phyloP scores from a whole-genome alignment of 148 eudicot genomes.

The Selenicereus undatus region DNA sequence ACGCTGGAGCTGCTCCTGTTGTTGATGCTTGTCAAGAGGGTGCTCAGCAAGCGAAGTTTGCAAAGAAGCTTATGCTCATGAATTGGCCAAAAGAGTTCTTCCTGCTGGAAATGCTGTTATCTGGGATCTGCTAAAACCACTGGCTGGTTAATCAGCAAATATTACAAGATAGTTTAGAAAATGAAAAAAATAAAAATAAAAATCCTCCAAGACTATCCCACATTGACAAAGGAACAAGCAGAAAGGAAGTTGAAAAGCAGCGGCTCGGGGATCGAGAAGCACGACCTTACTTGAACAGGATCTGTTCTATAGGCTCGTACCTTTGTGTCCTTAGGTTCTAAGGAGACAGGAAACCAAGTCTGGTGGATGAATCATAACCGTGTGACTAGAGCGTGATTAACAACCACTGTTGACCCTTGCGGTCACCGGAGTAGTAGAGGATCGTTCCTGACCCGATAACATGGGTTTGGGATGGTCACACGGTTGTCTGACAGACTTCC shows the following conservation, averaged over 20 bases:
- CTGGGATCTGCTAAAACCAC: not conserved
- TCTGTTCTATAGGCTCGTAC: not conserved
- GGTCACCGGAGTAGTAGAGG: not conserved
- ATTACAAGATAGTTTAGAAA: too few relatives aligned
- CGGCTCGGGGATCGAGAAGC: not conserved
- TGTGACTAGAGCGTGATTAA: not conserved
- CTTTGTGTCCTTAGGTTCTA: not conserved
- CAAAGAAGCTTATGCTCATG: too few relatives aligned
- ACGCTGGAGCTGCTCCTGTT: too few relatives aligned
- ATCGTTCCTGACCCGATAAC: not conserved
- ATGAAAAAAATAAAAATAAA: not conserved
- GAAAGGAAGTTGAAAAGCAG: not conserved
- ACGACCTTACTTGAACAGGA: not conserved
- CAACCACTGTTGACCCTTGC: not conserved
- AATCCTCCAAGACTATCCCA: not conserved
- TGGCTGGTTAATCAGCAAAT: not conserved
- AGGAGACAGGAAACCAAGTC: not conserved
- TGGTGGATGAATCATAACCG: not conserved
- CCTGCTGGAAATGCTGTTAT: not conserved
- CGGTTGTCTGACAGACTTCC: not conserved
- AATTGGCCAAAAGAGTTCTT: too few relatives aligned
- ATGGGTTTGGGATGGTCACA: not conserved
- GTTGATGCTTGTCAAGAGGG: too few relatives aligned
- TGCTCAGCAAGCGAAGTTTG: too few relatives aligned
- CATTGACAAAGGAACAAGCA: not conserved